These are phyloP conservation scores for Micractinium sp. DNA, from an alignment of 139 green algal species.

Conservation along the genomic window DNA sequence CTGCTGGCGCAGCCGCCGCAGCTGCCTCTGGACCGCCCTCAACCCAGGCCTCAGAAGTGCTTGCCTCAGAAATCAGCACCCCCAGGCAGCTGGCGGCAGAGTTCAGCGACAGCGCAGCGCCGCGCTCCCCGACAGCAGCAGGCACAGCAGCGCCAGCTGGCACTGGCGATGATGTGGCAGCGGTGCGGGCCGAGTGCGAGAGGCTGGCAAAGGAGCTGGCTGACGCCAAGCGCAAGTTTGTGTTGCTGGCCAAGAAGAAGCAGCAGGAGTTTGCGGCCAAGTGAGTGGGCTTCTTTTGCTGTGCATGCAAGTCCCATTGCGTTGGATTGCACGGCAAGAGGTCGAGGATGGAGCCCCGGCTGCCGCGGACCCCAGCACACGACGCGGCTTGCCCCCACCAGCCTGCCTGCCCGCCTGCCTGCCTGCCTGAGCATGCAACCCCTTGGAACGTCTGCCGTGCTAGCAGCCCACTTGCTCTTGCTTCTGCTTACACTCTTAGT, in stretches of 20 bases:
- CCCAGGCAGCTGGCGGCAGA: background rate
- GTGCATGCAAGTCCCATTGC: no score
- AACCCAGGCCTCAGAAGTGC: conserved; percentile 3
- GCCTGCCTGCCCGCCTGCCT: no score
- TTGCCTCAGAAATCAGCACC: conserved; percentile 1
- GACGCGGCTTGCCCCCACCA: background rate
- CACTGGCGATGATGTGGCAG: background rate
- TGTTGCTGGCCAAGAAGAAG: conserved; percentile 52
- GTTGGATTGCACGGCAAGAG: background rate
- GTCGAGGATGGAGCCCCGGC: background rate
- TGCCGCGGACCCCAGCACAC: background rate
- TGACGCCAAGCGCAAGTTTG: conserved; percentile 57
- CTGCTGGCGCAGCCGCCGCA: background rate
- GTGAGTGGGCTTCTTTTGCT: background rate
- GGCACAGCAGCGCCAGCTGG: background rate
- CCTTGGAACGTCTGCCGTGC: no score
- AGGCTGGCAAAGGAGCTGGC: conserved; percentile 39
- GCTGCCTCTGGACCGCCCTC: background rate
- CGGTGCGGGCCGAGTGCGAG: conserved; percentile 22
- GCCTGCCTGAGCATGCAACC: no score
- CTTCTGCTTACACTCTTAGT: background rate
- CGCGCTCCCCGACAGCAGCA: background rate
- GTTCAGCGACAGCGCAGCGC: background rate
- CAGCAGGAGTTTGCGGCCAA: conserved; percentile 42
- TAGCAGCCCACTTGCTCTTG: no score